These are phyloP conservation scores for Fusarium tupiense DNA, from an alignment of 2,329 filamentous ascomycete genomes.

Conservation along the genomic window DNA sequence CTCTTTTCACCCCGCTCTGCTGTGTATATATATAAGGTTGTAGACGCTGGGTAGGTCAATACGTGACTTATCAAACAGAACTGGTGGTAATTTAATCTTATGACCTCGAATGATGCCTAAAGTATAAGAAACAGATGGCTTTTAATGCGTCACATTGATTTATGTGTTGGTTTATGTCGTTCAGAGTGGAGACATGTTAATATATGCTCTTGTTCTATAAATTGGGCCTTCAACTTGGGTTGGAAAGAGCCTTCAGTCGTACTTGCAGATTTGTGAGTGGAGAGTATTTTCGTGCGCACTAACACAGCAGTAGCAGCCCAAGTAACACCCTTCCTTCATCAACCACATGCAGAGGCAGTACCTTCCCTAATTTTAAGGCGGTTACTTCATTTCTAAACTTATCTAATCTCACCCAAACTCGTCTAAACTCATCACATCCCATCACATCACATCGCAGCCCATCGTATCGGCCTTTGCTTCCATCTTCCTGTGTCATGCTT, in stretches of 20 bases:
- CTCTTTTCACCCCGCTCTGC: background rate
- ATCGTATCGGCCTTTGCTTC: background rate
- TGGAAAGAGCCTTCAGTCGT: background rate
- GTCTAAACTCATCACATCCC: background rate
- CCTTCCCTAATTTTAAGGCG: background rate
- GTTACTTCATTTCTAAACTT: too few relatives aligned
- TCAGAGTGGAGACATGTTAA: background rate
- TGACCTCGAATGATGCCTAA: background rate
- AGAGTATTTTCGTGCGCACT: background rate
- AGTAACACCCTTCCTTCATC: background rate
- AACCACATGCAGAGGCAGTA: background rate
- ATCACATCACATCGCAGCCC: background rate
- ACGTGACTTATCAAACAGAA: background rate
- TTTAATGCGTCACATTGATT: background rate
- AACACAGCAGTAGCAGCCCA: background rate
- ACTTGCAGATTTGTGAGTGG: background rate
- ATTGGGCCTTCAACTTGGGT: background rate
- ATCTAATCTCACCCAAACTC: background rate
- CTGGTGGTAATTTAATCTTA: background rate
- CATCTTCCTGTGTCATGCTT: constrained; percentile 39
- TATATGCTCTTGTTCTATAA: background rate
- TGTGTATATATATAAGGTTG: background rate
- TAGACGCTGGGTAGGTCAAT: background rate
- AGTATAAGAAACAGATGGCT: background rate
- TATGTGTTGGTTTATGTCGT: background rate